Percentiles rank a stretch among this genome's conserved stretches.
Evolutionary conservation across 1,284 basidiomycete species (phyloP).

Genomic region (Fomitiporia mediterranea): DNA sequence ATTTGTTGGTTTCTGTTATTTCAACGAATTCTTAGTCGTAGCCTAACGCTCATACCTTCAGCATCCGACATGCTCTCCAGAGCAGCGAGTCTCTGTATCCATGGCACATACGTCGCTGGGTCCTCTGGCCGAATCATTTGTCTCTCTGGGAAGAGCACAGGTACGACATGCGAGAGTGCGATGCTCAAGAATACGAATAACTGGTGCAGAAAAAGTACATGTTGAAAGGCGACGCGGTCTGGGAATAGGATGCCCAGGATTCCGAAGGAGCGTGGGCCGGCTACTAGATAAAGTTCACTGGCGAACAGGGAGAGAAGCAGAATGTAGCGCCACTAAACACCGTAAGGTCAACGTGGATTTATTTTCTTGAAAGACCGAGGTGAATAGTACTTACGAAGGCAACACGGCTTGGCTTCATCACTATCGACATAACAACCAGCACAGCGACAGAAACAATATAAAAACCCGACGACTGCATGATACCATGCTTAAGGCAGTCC

Average conservation of each 20-base stretch:
- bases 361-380: conserved; percentile 12
- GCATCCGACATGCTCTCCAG: conserved; percentile 25
- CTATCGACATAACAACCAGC: conserved; percentile 59
- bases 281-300: conserved; percentile 52
- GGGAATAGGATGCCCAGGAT: conserved; percentile 56
- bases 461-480: conserved; percentile 64
- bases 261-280: conserved; percentile 26
- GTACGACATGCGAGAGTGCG: conserved; percentile 62
- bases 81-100: conserved; percentile 25
- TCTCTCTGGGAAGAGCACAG: conserved; percentile 51
- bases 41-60: no score
- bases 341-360: conserved; percentile 6
- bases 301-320: conserved; percentile 56
- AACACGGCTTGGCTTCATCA: conserved; percentile 56
- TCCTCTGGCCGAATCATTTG: conserved; percentile 25
- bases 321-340: conserved; percentile 70
- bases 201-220: conserved; percentile 72
- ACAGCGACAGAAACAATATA: conserved; percentile 60
- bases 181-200: conserved; percentile 68
- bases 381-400: conserved; percentile 53
- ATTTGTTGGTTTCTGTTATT: no score
- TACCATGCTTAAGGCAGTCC: conserved; percentile 70
- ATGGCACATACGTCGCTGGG: conserved; percentile 21
- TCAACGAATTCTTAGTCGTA: no score
- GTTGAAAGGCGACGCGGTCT: conserved; percentile 62